Evolutionary conservation across 768 basidiomycete species (phyloP).

Genomic region (Tricholoma furcatifolium): DNA sequence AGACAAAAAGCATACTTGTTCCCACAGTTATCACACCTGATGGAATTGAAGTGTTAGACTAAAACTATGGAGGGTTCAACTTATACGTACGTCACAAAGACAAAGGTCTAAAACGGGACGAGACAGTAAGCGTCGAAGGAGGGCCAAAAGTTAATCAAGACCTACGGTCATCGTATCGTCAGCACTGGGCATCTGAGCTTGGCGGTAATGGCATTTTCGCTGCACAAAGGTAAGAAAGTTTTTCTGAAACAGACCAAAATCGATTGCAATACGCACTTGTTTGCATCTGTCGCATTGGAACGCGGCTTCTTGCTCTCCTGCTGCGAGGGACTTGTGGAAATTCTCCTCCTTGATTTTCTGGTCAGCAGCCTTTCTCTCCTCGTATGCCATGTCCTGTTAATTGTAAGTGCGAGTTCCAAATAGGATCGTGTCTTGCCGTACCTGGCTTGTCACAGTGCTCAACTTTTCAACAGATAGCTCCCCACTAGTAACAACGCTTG

Average conservation of each 20-base stretch:
- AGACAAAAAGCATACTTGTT: slow-evolving; percentile 26
- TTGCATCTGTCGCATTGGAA: slow-evolving; percentile 98
- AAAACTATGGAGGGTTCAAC: background rate
- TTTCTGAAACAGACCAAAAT: background rate
- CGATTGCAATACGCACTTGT: slow-evolving; percentile 46
- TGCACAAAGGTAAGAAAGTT: slow-evolving; percentile 23
- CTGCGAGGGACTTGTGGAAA: slow-evolving; percentile 87
- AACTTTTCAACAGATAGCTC: slow-evolving; percentile 70
- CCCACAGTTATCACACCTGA: slow-evolving; percentile 23
- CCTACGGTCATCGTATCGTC: slow-evolving; percentile 98
- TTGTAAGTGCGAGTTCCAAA: background rate
- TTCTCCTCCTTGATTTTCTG: slow-evolving; percentile 82
- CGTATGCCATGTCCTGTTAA: slow-evolving; percentile 90
- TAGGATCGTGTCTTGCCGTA: slow-evolving; percentile 29
- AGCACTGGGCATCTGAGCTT: slow-evolving; percentile 95
- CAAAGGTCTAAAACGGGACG: slow-evolving; percentile 66
- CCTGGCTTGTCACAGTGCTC: slow-evolving; percentile 79
- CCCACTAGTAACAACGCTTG: slow-evolving; percentile 80
- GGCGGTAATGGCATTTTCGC: slow-evolving; percentile 89
- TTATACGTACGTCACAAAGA: slow-evolving; percentile 68
- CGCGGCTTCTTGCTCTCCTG: slow-evolving; percentile 85
- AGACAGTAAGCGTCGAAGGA: background rate
- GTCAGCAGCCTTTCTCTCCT: slow-evolving; percentile 84
- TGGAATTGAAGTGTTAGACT: slow-evolving; percentile 4
- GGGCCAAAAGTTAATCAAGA: slow-evolving; percentile 12